Evolutionary conservation across 179 eudicot genomes (phyloP), one percentile per base, ranked within the genome.

Genomic region (Actinidia arguta): DNA sequence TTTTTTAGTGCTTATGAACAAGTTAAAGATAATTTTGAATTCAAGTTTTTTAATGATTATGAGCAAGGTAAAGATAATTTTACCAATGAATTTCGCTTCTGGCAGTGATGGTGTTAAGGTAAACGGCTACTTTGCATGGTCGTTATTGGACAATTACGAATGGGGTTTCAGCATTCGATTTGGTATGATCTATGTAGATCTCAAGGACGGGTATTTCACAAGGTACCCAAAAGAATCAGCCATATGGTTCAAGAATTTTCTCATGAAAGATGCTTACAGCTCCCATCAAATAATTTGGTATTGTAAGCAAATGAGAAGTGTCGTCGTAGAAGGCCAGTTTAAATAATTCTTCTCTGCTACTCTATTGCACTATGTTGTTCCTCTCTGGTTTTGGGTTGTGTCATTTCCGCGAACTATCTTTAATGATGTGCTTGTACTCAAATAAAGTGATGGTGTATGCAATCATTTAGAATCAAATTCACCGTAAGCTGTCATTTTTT

Each of bases 71-170:
- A 31, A 31, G 36, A 31, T 31, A 31, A 31, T 31, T 18, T 59
- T n/a, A 5, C 10, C 2, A 2, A 25, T 63, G 13, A 25, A 13
- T 27, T 69, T 6, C 17, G 47, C n/a, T 58, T 47, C 51, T 81
- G 46, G 63, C 78, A 85, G 84, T 0, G 70, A 81, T 5, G 77
- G 80, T 13, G 75, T 76, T 4, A 71, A 81, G 27, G 79, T 82
- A 6, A 78, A 82, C 42, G 87, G 87, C 4, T 85, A 64, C 39
- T 85, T 82, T 55, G 61, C 16, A n/a, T 85, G 85, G 87, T 67
- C 81, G 1, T 58, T 80, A 20, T 20, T 80, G 36, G 85, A 85
- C 71, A 73, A 70, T 12, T 85, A 73, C 7, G 85, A 85, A 68
- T 85, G 87, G 87, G 78, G 85, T 14, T 82, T 31, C 50, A 82